Evolutionary conservation across 179 eudicot species (phyloP).

Genomic region (Monotropa hypopitys): DNA sequence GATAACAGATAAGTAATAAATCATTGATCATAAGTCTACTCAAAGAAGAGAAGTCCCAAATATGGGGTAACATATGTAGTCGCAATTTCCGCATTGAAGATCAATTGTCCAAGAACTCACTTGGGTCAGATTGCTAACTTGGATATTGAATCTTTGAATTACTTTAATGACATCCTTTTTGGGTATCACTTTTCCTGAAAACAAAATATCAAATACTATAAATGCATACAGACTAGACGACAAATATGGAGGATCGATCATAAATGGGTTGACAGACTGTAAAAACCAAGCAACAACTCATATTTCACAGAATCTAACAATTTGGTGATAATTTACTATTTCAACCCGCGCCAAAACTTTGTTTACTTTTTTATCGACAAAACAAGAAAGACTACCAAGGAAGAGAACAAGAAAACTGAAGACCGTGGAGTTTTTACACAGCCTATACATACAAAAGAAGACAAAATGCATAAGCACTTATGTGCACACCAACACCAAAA

Average conservation of each 20-base stretch:
- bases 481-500: neutral
- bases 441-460: neutral
- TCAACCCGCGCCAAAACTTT: neutral
- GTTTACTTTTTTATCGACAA: neutral
- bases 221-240: neutral
- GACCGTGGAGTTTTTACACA: neutral
- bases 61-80: neutral
- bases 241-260: neutral
- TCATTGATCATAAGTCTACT: neutral
- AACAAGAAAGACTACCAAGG: neutral
- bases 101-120: conserved; percentile 23
- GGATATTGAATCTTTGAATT: conserved; percentile 72
- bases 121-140: conserved; percentile 92
- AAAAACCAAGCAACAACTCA: neutral
- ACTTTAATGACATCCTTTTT: conserved; percentile 60
- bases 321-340: neutral
- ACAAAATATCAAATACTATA: conserved; percentile 11
- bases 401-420: neutral
- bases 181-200: conserved; percentile 47
- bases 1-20: neutral
- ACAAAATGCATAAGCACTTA: neutral
- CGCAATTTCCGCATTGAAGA: neutral
- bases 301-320: neutral
- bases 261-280: neutral
- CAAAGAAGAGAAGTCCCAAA: neutral